Conservation (phyloP, 1,139 yeast species). For the Pichia sp. region DNA sequence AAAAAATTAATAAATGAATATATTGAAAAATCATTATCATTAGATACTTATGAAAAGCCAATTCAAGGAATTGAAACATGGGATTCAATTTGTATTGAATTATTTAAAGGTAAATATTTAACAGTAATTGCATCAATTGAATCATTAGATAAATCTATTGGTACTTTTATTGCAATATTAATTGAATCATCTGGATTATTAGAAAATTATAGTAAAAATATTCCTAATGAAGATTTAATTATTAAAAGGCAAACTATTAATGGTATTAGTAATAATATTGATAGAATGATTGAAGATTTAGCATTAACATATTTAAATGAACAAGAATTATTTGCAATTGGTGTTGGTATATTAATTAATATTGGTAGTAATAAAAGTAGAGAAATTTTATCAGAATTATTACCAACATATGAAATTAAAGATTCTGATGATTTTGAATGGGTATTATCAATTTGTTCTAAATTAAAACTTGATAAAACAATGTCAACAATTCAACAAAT, state of each 20-base stretch:
- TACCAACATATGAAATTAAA: conserved; percentile 56
- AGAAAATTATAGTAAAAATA: conserved; percentile 34
- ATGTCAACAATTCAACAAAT: conserved; percentile 38
- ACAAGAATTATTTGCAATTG: conserved; percentile 56
- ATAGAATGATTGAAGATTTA: conserved; percentile 53
- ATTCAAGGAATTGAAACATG: conserved; percentile 31
- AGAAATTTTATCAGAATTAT: conserved; percentile 48
- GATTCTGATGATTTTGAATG: conserved; percentile 77
- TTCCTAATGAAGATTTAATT: conserved; percentile 2
- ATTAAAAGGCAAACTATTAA: conserved; percentile 15
- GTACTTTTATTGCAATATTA: conserved; percentile 59
- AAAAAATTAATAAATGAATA: conserved; percentile 39
- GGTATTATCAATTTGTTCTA: conserved; percentile 56
- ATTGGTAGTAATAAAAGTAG: conserved; percentile 37
- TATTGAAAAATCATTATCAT: conserved; percentile 23
- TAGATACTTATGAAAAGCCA: conserved; percentile 18
- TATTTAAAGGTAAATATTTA: conserved; percentile 53
- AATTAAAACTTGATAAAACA: conserved; percentile 44
- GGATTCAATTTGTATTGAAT: conserved; percentile 58
- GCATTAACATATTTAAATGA: conserved; percentile 49
- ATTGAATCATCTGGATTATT: conserved; percentile 62
- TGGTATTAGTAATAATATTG: conserved; percentile 44
- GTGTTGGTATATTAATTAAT: conserved; percentile 48
- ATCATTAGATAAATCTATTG: conserved; percentile 57
- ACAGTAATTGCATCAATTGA: conserved; percentile 58